Percentiles rank a stretch among this genome's conserved stretches.
Conservation (phyloP, 2,329 filamentous ascomycete species). For the Cladosporium sp. region DNA sequence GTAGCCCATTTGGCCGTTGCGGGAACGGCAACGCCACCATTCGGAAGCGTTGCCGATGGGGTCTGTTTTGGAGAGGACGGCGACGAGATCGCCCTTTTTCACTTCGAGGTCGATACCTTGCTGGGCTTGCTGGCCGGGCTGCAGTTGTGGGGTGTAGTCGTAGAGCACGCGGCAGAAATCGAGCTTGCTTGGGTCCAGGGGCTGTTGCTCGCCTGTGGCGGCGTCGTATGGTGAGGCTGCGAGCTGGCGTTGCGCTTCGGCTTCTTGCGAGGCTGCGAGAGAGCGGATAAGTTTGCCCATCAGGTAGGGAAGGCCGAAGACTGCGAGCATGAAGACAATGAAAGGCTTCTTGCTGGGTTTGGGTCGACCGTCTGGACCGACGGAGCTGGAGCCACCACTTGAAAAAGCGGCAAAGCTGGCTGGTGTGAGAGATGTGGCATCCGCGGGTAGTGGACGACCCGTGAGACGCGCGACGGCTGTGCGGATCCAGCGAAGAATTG, state of each 20-base stretch:
- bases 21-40: conserved; percentile 93
- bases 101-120: conserved; percentile 84
- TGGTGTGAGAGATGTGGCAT: conserved; percentile 83
- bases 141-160: conserved; percentile 83
- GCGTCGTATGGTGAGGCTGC: conserved; percentile 49
- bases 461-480: conserved; percentile 90
- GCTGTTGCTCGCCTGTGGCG: conserved; percentile 45
- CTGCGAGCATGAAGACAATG: conserved; percentile 90
- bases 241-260: conserved; percentile 68
- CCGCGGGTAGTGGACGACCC: conserved; percentile 83
- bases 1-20: conserved; percentile 89
- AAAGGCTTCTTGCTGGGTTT: conserved; percentile 92
- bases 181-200: conserved; percentile 83
- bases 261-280: conserved; percentile 80
- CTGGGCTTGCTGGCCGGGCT: conserved; percentile 42
- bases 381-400: conserved; percentile 57
- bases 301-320: conserved; percentile 92
- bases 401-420: conserved; percentile 89
- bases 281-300: conserved; percentile 94
- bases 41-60: conserved; percentile 89
- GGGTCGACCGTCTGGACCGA: conserved; percentile 66
- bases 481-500: conserved; percentile 89
- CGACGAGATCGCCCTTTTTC: conserved; percentile 93
- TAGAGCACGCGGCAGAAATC: conserved; percentile 95
- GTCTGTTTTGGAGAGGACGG: conserved; percentile 88